Evolutionary conservation across 2,329 filamentous ascomycete genomes (phyloP).

Genomic region (Monosporascus cannonballus): DNA sequence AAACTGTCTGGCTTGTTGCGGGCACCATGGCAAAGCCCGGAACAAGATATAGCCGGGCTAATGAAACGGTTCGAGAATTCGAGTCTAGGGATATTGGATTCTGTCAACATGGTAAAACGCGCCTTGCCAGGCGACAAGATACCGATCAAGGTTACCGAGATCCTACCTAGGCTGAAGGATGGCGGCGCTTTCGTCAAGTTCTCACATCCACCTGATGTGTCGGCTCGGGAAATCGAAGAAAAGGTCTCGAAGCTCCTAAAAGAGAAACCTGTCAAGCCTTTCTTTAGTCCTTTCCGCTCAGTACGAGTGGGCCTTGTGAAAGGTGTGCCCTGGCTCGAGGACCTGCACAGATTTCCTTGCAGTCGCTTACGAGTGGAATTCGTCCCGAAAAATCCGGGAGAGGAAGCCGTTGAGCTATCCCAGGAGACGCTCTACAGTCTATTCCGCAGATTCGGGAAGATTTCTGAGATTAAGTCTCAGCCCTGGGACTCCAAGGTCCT

Average conservation of each 20-base stretch:
- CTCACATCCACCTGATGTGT: slow-evolving; percentile 29
- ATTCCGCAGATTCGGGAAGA: slow-evolving; percentile 85
- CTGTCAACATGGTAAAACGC: slow-evolving; percentile 48
- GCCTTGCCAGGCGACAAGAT: slow-evolving; percentile 54
- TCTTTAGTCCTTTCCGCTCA: slow-evolving; percentile 77
- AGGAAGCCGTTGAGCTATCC: slow-evolving; percentile 67
- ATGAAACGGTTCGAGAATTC: slow-evolving; percentile 46
- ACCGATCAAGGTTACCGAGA: slow-evolving; percentile 67
- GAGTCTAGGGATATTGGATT: slow-evolving; percentile 44
- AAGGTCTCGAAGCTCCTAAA: slow-evolving; percentile 57
- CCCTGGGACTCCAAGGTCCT: slow-evolving; percentile 79
- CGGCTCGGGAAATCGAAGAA: slow-evolving; percentile 50
- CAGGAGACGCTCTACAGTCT: slow-evolving; percentile 83
- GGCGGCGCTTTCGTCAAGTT: slow-evolving; percentile 81
- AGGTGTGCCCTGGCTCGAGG: slow-evolving; percentile 90
- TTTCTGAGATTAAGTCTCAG: slow-evolving; percentile 77
- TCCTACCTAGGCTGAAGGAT: slow-evolving; percentile 80
- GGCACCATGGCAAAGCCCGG: slow-evolving; percentile 39
- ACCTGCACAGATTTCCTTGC: slow-evolving; percentile 77
- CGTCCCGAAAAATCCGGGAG: slow-evolving; percentile 64
- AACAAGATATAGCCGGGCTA: slow-evolving; percentile 42
- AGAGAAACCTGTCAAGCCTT: slow-evolving; percentile 70
- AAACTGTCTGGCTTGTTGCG: slow-evolving; percentile 51
- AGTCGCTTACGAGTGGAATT: slow-evolving; percentile 78
- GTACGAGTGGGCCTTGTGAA: slow-evolving; percentile 69